Percentiles rank a stretch among this genome's conserved stretches.
Conservation (phyloP, 805 yeast species). For the Jamesozyma hellenica region DNA sequence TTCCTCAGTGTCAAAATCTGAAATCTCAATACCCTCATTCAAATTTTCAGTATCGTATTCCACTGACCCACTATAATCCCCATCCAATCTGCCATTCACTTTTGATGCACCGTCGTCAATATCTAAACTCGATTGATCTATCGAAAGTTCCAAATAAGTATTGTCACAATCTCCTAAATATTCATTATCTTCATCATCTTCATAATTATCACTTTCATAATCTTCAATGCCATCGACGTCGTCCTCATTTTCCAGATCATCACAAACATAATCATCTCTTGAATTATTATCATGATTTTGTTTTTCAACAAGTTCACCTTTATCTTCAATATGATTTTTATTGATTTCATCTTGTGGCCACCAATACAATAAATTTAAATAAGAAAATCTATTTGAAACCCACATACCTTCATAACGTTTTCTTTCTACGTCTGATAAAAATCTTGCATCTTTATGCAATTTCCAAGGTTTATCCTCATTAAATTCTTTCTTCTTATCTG, state of each 20-base stretch:
- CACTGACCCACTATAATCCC: too few species aligned
- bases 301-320: background rate
- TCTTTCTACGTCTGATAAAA: conserved; percentile 54
- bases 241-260: background rate
- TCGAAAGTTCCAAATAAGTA: too few species aligned
- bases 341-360: conserved; percentile 12
- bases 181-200: too few species aligned
- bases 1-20: background rate
- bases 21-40: background rate
- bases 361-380: conserved; percentile 35
- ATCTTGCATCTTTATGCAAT: conserved; percentile 53
- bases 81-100: too few species aligned
- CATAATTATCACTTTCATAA: background rate
- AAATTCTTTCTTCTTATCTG: conserved; percentile 31
- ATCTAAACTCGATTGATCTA: too few species aligned
- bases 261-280: too few species aligned
- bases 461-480: conserved; percentile 94
- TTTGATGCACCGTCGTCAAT: too few species aligned
- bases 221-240: background rate
- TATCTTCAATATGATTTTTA: background rate
- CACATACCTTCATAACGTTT: conserved; percentile 90
- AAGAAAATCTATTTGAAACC: conserved; percentile 76
- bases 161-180: too few species aligned
- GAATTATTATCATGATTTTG: too few species aligned
- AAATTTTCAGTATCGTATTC: background rate